Conservation (phyloP, 352 stramenopile genomes). For the Aphanomyces cochlioides region DNA sequence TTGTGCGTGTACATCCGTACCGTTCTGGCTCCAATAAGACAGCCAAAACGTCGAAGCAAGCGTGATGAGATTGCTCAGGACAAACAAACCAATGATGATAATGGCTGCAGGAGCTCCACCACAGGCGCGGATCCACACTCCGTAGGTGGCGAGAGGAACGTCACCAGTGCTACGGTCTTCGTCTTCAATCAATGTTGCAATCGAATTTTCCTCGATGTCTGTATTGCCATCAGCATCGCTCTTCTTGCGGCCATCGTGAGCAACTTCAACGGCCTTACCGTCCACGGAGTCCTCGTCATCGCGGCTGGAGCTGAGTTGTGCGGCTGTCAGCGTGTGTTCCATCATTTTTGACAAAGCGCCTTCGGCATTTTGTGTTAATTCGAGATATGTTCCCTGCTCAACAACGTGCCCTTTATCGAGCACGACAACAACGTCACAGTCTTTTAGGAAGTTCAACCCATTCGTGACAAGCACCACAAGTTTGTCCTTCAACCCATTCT, state of each 20-base stretch:
- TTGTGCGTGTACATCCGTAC: neutral
- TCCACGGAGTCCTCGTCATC: slow-evolving; percentile 33
- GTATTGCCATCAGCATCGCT: neutral
- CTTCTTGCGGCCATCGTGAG: slow-evolving; percentile 32
- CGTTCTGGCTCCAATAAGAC: slow-evolving; percentile 62
- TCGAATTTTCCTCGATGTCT: slow-evolving; percentile 33
- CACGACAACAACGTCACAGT: slow-evolving; percentile 42
- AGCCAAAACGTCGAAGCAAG: slow-evolving; percentile 70
- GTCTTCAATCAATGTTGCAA: slow-evolving; percentile 34
- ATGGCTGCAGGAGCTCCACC: slow-evolving; percentile 47
- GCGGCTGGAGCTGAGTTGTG: neutral
- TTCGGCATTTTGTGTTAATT: slow-evolving; percentile 22
- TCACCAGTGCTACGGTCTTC: slow-evolving; percentile 40
- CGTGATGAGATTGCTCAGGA: slow-evolving; percentile 43
- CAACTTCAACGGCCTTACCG: slow-evolving; percentile 19
- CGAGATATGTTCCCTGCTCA: slow-evolving; percentile 72
- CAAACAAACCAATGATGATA: slow-evolving; percentile 53
- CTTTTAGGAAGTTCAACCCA: slow-evolving; percentile 42
- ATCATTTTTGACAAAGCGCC: slow-evolving; percentile 53
- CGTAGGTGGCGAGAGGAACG: slow-evolving; percentile 60
- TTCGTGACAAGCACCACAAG: slow-evolving; percentile 82
- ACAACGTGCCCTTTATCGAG: slow-evolving; percentile 53
- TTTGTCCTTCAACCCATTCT: slow-evolving; percentile 6
- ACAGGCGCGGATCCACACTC: slow-evolving; percentile 60
- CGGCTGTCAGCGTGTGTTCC: slow-evolving; percentile 39